Evolutionary conservation across 768 basidiomycete genomes (phyloP), one percentile per base, ranked within the genome.

Genomic region (Macrolepiota fuliginosa): DNA sequence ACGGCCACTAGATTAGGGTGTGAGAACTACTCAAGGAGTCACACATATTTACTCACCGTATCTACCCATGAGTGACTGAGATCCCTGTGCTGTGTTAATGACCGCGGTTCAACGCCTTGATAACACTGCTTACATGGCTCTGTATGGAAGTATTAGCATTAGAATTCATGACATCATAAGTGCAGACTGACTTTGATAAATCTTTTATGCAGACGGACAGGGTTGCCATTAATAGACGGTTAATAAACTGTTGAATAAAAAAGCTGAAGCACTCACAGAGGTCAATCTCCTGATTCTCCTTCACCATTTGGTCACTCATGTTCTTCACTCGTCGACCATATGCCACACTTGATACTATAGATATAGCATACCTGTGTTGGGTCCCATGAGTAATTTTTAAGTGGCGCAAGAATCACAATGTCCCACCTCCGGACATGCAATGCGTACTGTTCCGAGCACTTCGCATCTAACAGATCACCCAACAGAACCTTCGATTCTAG

Each of bases 271-370:
- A 61, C 71, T 19, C 50, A 69, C 71, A 66, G 46, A 66, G 65
- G 27, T 70, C 69, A 9, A 66, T 67, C 27, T 66, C 62, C 13
- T 68, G 63, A 54, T 70, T 68, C 7, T 63, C 66, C 3, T 66
- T 58, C 4, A 70, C 70, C 10, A 70, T 50, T 15, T 63, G 63
- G 45, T 72, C 68, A 27, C 67, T 61, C 39, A 72, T 61, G 9
- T 66, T 64, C 32, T 62, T 62, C 11, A 70, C 66, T 32, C 71
- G 61, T 32, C 68, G 61, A 22, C 71, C 71, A 60, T 72, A 70
- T 22, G 65, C 64, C 15, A 70, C 64, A 37, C 65, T 65, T 32
- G 67, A 67, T 17, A 65, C 67, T 10, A 70, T 62, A 5, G 71
- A 72, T 15, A 67, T 64, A 4, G 70, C 65, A 45, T 67, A 70